Evolutionary conservation across 768 basidiomycete species (phyloP).

Genomic region (Pulveroboletus frians): DNA sequence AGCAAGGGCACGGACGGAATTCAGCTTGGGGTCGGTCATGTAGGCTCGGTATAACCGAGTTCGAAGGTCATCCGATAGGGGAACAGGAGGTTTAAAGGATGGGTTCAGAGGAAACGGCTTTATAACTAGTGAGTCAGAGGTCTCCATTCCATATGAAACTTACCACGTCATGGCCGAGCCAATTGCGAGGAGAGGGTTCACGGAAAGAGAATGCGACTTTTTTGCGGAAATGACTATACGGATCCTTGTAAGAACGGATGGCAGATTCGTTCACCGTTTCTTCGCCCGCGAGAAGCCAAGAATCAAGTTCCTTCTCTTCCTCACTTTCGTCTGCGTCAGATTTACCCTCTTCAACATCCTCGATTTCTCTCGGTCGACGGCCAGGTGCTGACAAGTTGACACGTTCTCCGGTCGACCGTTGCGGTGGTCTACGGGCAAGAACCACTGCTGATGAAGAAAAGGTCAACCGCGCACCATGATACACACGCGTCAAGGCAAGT

Average conservation of each 20-base stretch:
- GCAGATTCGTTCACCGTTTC: conserved; percentile 16
- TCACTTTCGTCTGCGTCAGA: background rate
- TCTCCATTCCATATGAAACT: conserved; percentile 19
- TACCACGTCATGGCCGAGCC: conserved; percentile 58
- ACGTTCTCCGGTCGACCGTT: conserved; percentile 4
- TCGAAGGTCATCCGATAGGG: conserved; percentile 60
- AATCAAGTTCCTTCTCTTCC: conserved; percentile 15
- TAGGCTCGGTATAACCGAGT: conserved; percentile 55
- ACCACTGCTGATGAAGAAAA: conserved; percentile 20
- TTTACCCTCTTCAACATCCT: conserved; percentile 6
- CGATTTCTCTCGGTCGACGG: background rate
- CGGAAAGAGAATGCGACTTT: conserved; percentile 19
- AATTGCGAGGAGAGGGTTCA: conserved; percentile 45
- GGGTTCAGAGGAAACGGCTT: conserved; percentile 87
- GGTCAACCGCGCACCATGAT: conserved; percentile 9
- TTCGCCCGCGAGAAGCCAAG: conserved; percentile 13
- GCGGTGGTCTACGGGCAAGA: conserved; percentile 9
- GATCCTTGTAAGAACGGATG: conserved; percentile 11
- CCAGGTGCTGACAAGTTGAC: background rate
- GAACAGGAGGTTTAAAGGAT: conserved; percentile 74
- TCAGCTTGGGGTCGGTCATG: conserved; percentile 50
- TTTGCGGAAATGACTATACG: conserved; percentile 19
- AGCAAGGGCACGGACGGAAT: conserved; percentile 59
- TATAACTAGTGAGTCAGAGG: background rate
- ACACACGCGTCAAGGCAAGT: conserved; percentile 6